Base-by-base conservation (phyloP, 1,284 basidiomycete genomes). In the Rhodotorula sp. region DNA sequence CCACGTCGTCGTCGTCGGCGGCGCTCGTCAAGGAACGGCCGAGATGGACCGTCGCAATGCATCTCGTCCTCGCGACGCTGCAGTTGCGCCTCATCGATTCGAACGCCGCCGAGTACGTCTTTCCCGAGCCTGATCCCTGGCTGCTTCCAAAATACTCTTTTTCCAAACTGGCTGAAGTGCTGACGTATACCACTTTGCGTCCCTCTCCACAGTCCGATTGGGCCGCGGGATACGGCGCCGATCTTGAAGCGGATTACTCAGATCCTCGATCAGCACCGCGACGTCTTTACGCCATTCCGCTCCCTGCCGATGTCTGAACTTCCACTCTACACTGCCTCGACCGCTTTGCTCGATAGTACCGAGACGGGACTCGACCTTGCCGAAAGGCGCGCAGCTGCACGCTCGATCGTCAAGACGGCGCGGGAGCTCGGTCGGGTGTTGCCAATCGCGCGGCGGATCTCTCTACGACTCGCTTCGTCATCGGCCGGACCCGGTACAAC, bases 41-140 rank as follows among this genome's bases (percentile, higher is more conserved):
- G 56, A 51, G 68, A 42, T 66, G 66, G 65, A 64, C 57, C 8
- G 64, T 75, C 30, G 71, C 72, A 64, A 67, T 75, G 73, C 68
- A 70, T 22, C 33, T 75, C 29, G 24, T 70, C 10, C 49, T 62
- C 3, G 62, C 53, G 14, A 48, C 64, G 3, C 26, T 75, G 30
- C 62, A 64, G 24, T 54, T 67, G 45, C 62, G 17, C 69, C 69
- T 20, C 64, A 64, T n/a, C 12, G 49, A 69, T 33, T 33, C 33
- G 7, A 5, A 42, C 14, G 2, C 37, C 3, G 37, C 37, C 37
- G 3, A 42, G 37, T 42, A 12, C 37, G 37, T 42, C 37, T 42
- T 14, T 42, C 10, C 8, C 10, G 37, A 42, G 37, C 10, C 37
- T 42, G 37, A 1, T 42, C 37, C 37, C 37, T 42, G 10, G 1